A percentile compares a stretch with the other conserved stretches of the same genome.
phyloP scores from a whole-genome alignment of 1,284 basidiomycete species.

The Retiboletus fuscus region DNA sequence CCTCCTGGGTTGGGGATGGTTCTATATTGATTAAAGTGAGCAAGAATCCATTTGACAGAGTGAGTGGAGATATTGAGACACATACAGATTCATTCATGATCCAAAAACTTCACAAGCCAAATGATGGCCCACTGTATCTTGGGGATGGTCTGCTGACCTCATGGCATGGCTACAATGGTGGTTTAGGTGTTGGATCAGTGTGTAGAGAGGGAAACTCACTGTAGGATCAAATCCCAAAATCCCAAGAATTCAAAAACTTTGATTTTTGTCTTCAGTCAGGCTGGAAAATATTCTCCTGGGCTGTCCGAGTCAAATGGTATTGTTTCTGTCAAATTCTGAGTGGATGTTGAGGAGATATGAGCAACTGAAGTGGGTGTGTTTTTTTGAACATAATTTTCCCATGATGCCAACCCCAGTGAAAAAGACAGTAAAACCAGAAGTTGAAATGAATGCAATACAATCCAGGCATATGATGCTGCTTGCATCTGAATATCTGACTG shows the following conservation, averaged over 20 bases:
- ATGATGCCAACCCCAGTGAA: constrained; percentile 16
- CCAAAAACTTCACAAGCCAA: neutral
- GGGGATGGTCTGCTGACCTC: neutral
- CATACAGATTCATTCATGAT: neutral
- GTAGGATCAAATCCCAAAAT: neutral
- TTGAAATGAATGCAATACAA: no score
- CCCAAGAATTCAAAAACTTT: neutral
- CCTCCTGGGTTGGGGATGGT: neutral
- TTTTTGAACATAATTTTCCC: constrained; percentile 15
- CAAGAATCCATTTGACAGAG: neutral
- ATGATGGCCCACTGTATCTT: neutral
- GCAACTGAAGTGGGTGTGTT: neutral
- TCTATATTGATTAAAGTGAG: neutral
- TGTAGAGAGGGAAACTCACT: neutral
- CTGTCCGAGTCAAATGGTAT: constrained; percentile 11
- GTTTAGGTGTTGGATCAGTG: neutral
- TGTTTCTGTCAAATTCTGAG: constrained; percentile 3
- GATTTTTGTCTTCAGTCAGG: neutral
- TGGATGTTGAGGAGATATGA: constrained; percentile 14
- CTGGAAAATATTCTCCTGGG: neutral
- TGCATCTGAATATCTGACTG: no score
- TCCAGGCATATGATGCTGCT: no score
- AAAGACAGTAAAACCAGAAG: constrained; percentile 19
- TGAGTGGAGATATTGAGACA: neutral
- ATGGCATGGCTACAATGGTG: constrained; percentile 20